These are phyloP conservation scores for Talaromyces trachyspermus DNA, from an alignment of 495 filamentous ascomycete genomes.

Conservation along the genomic window DNA sequence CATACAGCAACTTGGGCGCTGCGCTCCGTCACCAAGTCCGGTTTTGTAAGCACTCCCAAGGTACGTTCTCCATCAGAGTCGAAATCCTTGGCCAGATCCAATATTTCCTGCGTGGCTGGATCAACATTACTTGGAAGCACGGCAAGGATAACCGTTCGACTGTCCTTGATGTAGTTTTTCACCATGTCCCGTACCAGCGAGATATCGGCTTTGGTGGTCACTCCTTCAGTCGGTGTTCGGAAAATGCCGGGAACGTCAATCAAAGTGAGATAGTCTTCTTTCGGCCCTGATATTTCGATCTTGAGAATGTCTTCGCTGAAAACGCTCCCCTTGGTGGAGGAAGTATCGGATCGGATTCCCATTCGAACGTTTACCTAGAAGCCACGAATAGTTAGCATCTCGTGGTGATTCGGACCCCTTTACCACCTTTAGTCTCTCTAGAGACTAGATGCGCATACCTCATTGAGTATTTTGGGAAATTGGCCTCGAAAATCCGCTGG, in stretches of 20 bases:
- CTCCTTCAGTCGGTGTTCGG: slow-evolving; percentile 24
- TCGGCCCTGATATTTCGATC: slow-evolving; percentile 54
- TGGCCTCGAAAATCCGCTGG: background rate
- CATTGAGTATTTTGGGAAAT: background rate
- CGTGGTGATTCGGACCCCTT: too few relatives aligned
- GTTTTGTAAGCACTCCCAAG: slow-evolving; percentile 47
- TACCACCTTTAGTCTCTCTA: too few relatives aligned
- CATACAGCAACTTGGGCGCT: slow-evolving; percentile 8
- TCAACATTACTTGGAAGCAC: slow-evolving; percentile 50
- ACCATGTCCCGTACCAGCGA: slow-evolving; percentile 44
- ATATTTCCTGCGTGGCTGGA: slow-evolving; percentile 42
- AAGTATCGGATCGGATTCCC: slow-evolving; percentile 7
- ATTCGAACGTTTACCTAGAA: slow-evolving; percentile 9
- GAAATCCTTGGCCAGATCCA: slow-evolving; percentile 31
- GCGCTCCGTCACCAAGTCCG: slow-evolving; percentile 32
- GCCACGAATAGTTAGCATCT: too few relatives aligned
- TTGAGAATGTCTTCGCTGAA: slow-evolving; percentile 58
- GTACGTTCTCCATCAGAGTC: slow-evolving; percentile 40
- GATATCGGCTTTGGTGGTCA: slow-evolving; percentile 31
- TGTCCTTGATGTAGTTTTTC: slow-evolving; percentile 49
- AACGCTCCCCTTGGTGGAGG: slow-evolving; percentile 2
- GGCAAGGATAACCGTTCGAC: slow-evolving; percentile 55
- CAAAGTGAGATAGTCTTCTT: slow-evolving; percentile 53
- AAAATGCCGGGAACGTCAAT: slow-evolving; percentile 63
- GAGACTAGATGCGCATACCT: too few relatives aligned